A percentile compares a stretch with the other conserved stretches of the same genome.
Conservation (phyloP, 2,329 filamentous ascomycete species). For the Seiridium unicorne region DNA sequence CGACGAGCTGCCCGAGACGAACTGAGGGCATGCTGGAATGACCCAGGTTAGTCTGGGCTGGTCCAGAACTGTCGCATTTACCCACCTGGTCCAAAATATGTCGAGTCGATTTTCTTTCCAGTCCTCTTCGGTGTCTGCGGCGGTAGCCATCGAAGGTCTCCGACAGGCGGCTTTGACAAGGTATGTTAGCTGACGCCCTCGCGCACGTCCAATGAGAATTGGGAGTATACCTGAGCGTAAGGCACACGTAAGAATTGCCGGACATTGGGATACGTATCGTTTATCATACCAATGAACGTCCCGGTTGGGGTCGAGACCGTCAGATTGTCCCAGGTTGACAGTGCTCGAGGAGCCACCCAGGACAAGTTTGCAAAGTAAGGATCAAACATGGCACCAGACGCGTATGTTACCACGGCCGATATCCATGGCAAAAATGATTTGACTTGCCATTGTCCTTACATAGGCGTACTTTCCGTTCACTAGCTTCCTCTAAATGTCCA, state of each 20-base stretch:
- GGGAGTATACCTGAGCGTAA: not conserved
- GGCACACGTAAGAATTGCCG: not conserved
- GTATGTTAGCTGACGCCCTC: not conserved
- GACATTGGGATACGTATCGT: slow-evolving; percentile 5
- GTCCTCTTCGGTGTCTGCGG: not conserved
- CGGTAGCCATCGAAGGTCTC: slow-evolving; percentile 5
- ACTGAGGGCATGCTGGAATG: not conserved
- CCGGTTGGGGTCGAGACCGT: not conserved
- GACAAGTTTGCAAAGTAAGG: slow-evolving; percentile 1
- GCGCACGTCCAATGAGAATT: not conserved
- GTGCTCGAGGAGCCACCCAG: not conserved
- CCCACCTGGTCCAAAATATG: not conserved
- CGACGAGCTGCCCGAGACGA: not conserved
- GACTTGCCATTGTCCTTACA: not conserved
- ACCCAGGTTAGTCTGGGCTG: too few relatives aligned
- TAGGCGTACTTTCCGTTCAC: not conserved
- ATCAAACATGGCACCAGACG: not conserved
- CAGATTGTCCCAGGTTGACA: not conserved
- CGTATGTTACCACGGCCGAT: not conserved
- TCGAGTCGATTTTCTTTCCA: not conserved
- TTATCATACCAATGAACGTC: not conserved
- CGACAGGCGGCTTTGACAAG: not conserved
- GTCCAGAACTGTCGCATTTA: too few relatives aligned
- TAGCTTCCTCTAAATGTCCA: not conserved
- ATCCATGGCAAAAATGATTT: not conserved